Base-by-base conservation (phyloP, 176 grass and related monocot genomes). In the Eleusine coracana region DNA sequence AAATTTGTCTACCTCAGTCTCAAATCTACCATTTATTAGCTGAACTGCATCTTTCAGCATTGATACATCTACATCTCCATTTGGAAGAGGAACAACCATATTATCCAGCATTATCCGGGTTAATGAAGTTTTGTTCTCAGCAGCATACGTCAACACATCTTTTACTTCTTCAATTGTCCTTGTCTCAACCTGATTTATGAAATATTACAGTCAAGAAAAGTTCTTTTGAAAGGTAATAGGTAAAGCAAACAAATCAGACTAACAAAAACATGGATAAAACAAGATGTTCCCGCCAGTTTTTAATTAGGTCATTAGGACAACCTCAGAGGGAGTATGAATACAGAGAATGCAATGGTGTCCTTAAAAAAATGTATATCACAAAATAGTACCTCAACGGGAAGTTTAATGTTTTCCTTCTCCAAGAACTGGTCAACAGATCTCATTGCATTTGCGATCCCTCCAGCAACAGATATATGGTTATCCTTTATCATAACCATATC, bases 401-500 rank as follows among this genome's bases (percentile, higher is more conserved):
- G 46, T 37, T 71, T 65, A 68, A 98, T 67, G 9, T 88, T 92
- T 78, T 95, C 92, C 75, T 92, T 86, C 23, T 64, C 71, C 50
- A 95, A 87, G 70, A 74, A 98, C 60, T 90, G 81, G 82, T 98
- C 96, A 79, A 98, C 96, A 63, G 87, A 95, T 86, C 64, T 87
- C 76, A 98, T 81, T 69, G 96, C 96, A 90, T 88, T 95, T 70
- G 83, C 82, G 68, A 98, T 84, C 69, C 92, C 91, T 45, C 92
- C 92, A 56, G 96, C 92, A 77, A 98, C 87, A 78, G 96, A 93
- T 82, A 98, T 95, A 90, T 98, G 96, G 65, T 98, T 98, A 85
- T 98, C 96, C 66, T 98, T 98, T 93, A 98, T 95, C 96, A 98
- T 98, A 50, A 95, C 91, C 96, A 98, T 98, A 90, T 98, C 96